phyloP scores from a whole-genome alignment of 169 alveolate genomes.

The Cryptosporidium ryanae region DNA sequence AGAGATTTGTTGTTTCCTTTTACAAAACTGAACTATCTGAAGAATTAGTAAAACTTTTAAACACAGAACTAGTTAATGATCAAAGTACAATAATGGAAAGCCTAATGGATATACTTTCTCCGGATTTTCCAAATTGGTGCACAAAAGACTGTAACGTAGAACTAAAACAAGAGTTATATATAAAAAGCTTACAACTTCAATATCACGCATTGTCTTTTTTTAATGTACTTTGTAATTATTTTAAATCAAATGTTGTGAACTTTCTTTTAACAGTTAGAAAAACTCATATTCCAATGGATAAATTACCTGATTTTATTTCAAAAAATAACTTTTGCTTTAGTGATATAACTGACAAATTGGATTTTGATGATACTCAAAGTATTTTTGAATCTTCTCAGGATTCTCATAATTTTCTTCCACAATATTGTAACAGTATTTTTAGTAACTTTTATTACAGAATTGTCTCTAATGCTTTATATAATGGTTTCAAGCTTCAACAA shows the following conservation, averaged over 20 bases:
- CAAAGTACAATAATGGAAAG: constrained; percentile 41
- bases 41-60: background rate
- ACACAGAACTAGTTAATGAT: background rate
- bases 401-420: constrained; percentile 5
- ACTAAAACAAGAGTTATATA: background rate
- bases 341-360: constrained; percentile 31
- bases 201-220: constrained; percentile 23
- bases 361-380: constrained; percentile 28
- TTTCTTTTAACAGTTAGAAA: background rate
- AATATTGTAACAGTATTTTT: constrained; percentile 48
- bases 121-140: constrained; percentile 56
- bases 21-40: background rate
- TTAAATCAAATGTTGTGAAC: background rate
- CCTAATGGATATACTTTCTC: constrained; percentile 72
- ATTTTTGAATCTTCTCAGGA: constrained; percentile 4
- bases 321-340: constrained; percentile 33
- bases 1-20: constrained; percentile 12
- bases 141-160: background rate
- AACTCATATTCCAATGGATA: constrained; percentile 25
- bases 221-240: constrained; percentile 11
- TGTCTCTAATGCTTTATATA: constrained; percentile 27
- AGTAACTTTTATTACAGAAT: constrained; percentile 29
- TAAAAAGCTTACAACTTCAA: constrained; percentile 24
- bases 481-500: constrained; percentile 53
- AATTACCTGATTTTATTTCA: constrained; percentile 56